Conservation (phyloP, 2,329 filamentous ascomycete species). For the Trichothecium sympodiale region DNA sequence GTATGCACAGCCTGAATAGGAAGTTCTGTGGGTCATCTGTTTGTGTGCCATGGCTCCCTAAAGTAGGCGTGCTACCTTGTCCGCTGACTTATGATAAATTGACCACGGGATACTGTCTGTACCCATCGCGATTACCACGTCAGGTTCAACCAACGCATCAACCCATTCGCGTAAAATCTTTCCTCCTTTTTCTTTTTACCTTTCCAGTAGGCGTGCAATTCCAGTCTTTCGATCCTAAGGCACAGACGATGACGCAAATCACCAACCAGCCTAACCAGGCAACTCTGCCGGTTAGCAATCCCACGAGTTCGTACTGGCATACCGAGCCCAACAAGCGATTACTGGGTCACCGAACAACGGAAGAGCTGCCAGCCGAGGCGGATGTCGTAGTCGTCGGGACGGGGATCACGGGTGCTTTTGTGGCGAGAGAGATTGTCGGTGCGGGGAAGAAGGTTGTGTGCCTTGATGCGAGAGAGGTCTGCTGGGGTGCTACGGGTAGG, state of each 20-base stretch:
- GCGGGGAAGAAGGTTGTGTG: constrained; percentile 49
- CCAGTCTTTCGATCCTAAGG: too few relatives aligned
- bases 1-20: too few relatives aligned
- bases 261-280: constrained; percentile 24
- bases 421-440: constrained; percentile 49
- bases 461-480: constrained; percentile 69
- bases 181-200: too few relatives aligned
- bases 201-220: too few relatives aligned
- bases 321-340: constrained; percentile 53
- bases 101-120: too few relatives aligned
- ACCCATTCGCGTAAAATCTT: too few relatives aligned
- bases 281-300: constrained; percentile 47
- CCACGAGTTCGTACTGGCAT: constrained; percentile 65
- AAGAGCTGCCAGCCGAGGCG: constrained; percentile 46
- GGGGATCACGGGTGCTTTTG: constrained; percentile 67
- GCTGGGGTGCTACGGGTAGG: constrained; percentile 74
- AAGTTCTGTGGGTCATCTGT: too few relatives aligned
- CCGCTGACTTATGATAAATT: not conserved
- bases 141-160: too few relatives aligned
- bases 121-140: too few relatives aligned
- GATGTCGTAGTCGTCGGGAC: constrained; percentile 65
- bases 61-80: too few relatives aligned
- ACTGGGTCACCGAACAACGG: constrained; percentile 56
- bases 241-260: constrained; percentile 21
- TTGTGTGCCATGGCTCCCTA: too few relatives aligned